Percentiles rank a stretch among this genome's conserved stretches.
Evolutionary conservation across 1,284 basidiomycete genomes (phyloP).

Genomic region (Porogramme epimiltina): DNA sequence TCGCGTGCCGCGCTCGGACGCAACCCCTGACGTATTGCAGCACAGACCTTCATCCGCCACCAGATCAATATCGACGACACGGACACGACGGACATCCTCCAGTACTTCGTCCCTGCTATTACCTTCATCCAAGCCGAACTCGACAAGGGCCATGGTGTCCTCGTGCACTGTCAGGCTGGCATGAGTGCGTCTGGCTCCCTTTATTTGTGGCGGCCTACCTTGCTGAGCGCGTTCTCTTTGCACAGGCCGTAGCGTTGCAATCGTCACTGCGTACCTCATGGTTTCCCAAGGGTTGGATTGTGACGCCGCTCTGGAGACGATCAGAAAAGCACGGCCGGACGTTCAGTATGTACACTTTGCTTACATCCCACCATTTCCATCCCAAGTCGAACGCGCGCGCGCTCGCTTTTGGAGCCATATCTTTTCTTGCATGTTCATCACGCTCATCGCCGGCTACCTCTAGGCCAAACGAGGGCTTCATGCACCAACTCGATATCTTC

Average conservation of each 20-base stretch:
- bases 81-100: constrained; percentile 71
- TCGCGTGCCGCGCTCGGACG: background rate
- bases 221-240: background rate
- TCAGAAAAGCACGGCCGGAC: constrained; percentile 63
- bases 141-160: constrained; percentile 71
- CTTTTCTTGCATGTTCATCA: background rate
- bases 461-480: constrained; percentile 82
- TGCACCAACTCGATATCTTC: constrained; percentile 78
- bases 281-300: constrained; percentile 65
- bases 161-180: constrained; percentile 88
- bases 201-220: no score
- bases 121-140: constrained; percentile 81
- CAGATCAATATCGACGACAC: constrained; percentile 77
- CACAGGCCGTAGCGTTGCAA: constrained; percentile 81
- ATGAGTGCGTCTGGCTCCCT: constrained; percentile 60
- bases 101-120: constrained; percentile 75
- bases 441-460: background rate
- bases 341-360: constrained; percentile 63
- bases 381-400: no score
- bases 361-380: background rate
- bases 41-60: constrained; percentile 67
- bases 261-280: constrained; percentile 87
- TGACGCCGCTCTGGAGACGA: constrained; percentile 66
- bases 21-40: constrained; percentile 7
- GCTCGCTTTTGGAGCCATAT: no score